These are phyloP conservation scores for Phlyctochytrium arcticum DNA, from an alignment of 192 early-diverging fungal species.

Conservation along the genomic window DNA sequence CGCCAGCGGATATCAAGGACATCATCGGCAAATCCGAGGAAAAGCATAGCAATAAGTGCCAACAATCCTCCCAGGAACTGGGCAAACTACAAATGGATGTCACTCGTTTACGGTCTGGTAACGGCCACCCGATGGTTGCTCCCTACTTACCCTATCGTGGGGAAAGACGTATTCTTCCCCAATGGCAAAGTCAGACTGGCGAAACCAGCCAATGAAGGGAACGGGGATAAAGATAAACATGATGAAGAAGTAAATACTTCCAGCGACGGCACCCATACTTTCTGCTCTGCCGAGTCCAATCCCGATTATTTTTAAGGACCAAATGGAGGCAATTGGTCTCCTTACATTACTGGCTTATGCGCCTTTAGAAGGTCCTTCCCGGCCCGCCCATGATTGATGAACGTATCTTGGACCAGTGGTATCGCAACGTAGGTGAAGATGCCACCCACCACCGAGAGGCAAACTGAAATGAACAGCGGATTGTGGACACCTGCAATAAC, in stretches of 20 bases:
- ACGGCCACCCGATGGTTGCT: too few species aligned
- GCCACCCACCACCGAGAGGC: slow-evolving; percentile 66
- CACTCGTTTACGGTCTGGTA: too few species aligned
- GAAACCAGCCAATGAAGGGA: slow-evolving; percentile 85
- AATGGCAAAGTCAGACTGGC: slow-evolving; percentile 7
- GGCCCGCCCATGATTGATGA: slow-evolving; percentile 71
- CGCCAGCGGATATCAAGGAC: slow-evolving; percentile 95
- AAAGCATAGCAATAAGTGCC: slow-evolving; percentile 92
- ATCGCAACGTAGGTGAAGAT: slow-evolving; percentile 70
- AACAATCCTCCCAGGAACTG: slow-evolving; percentile 87
- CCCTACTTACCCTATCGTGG: slow-evolving; percentile 62
- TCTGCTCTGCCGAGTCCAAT: slow-evolving; percentile 64
- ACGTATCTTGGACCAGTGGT: slow-evolving; percentile 58
- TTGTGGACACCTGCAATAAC: slow-evolving; percentile 46
- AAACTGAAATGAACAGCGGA: slow-evolving; percentile 67
- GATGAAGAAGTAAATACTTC: slow-evolving; percentile 79
- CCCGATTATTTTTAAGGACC: not conserved
- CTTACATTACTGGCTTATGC: slow-evolving; percentile 67
- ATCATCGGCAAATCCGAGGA: slow-evolving; percentile 98
- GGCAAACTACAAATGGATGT: slow-evolving; percentile 59
- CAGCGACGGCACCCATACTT: slow-evolving; percentile 87
- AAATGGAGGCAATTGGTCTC: too few species aligned
- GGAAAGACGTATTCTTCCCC: slow-evolving; percentile 46
- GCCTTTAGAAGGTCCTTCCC: slow-evolving; percentile 82
- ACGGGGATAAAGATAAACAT: slow-evolving; percentile 94